Conservation (phyloP, 805 yeast species). For the Naumovozyma dairenensis region DNA sequence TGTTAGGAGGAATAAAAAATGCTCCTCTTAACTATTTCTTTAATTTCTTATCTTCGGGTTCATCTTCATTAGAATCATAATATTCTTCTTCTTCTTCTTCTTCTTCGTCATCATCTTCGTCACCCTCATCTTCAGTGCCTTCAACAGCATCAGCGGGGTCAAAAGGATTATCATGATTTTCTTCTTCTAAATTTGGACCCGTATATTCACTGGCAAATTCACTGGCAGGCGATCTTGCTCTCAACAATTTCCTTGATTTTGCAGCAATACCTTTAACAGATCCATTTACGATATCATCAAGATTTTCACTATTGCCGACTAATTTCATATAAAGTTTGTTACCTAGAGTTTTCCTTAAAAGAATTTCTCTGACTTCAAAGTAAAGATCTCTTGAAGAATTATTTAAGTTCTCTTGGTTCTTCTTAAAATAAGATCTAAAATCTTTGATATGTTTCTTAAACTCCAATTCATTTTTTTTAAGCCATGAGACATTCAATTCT, state of each 20-base stretch:
- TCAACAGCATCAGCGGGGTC: conserved; percentile 25
- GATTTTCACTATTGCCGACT: conserved; percentile 31
- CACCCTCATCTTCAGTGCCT: conserved; percentile 26
- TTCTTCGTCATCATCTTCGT: not conserved
- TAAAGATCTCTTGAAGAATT: conserved; percentile 74
- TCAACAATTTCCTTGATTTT: conserved; percentile 11
- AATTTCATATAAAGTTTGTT: conserved; percentile 25
- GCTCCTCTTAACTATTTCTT: too few relatives aligned
- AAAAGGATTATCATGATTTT: conserved; percentile 28
- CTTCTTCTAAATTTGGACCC: conserved; percentile 26
- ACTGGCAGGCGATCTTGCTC: conserved; percentile 26
- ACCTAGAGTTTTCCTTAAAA: conserved; percentile 31
- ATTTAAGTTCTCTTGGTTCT: conserved; percentile 56
- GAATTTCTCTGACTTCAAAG: conserved; percentile 70
- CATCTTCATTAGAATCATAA: not conserved
- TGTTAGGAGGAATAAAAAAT: too few relatives aligned
- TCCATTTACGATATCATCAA: conserved; percentile 34
- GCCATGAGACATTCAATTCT: conserved; percentile 94
- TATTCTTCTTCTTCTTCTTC: not conserved
- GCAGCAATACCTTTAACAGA: conserved; percentile 5
- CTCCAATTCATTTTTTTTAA: conserved; percentile 92
- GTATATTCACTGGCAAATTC: conserved; percentile 26
- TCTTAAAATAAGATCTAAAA: conserved; percentile 77
- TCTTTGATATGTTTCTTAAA: conserved; percentile 83
- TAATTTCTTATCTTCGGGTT: too few relatives aligned